phyloP scores from a whole-genome alignment of 805 yeast species.

The Lachancea mirantina region DNA sequence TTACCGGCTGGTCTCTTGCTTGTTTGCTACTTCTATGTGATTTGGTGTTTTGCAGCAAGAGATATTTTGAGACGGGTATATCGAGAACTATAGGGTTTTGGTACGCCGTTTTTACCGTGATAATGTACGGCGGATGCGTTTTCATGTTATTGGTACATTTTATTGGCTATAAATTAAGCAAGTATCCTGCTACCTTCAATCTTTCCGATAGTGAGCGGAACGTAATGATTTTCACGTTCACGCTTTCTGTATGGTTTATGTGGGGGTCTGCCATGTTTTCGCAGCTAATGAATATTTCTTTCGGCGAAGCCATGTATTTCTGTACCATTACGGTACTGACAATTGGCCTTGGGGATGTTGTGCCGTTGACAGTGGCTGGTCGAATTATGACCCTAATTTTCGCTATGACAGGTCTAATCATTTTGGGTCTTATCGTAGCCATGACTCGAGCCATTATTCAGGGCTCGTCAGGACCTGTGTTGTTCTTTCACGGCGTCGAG shows the following conservation, averaged over 20 bases:
- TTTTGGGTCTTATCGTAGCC: constrained; percentile 66
- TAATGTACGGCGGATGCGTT: constrained; percentile 54
- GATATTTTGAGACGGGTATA: constrained; percentile 17
- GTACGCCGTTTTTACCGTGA: constrained; percentile 64
- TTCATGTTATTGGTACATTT: constrained; percentile 48
- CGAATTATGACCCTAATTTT: constrained; percentile 55
- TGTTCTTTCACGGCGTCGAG: constrained; percentile 62
- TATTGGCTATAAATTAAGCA: constrained; percentile 48
- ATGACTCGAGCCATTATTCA: constrained; percentile 60
- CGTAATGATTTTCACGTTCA: constrained; percentile 63
- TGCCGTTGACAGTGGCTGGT: constrained; percentile 46
- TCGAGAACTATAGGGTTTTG: constrained; percentile 60
- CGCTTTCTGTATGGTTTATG: constrained; percentile 60
- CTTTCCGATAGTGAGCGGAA: constrained; percentile 60
- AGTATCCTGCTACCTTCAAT: constrained; percentile 67
- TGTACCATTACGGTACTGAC: constrained; percentile 70
- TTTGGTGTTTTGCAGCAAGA: constrained; percentile 19
- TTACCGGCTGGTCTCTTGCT: constrained; percentile 59
- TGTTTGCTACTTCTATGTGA: constrained; percentile 43
- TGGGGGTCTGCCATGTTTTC: constrained; percentile 61
- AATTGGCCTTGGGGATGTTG: constrained; percentile 72
- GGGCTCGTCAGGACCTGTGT: constrained; percentile 53
- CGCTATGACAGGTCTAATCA: constrained; percentile 61
- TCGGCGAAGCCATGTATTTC: constrained; percentile 65
- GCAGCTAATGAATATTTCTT: constrained; percentile 39